These are phyloP conservation scores for Agaricus sinodeliciosus DNA, from an alignment of 768 basidiomycete species.

Conservation along the genomic window DNA sequence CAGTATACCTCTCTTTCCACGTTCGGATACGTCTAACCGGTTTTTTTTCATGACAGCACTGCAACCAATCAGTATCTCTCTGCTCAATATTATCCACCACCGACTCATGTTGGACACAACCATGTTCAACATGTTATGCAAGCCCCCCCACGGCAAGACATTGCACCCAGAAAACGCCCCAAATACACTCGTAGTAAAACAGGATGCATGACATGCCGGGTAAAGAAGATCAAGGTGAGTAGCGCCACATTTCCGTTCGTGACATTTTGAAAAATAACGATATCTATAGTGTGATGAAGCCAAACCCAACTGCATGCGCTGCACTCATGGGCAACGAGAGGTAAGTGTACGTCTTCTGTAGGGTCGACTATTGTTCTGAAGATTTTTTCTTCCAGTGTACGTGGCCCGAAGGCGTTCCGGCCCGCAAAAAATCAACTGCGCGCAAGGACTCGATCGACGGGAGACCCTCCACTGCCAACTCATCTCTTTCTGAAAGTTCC, in stretches of 20 bases:
- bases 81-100: constrained; percentile 33
- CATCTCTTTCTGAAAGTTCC: constrained; percentile 65
- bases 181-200: constrained; percentile 95
- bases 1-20: constrained; percentile 20
- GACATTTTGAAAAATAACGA: neutral
- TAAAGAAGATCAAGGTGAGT: constrained; percentile 89
- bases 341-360: constrained; percentile 32
- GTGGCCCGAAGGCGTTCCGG: constrained; percentile 76
- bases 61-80: constrained; percentile 36
- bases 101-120: constrained; percentile 30
- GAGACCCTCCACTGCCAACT: constrained; percentile 70
- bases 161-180: constrained; percentile 65
- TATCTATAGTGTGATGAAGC: constrained; percentile 76
- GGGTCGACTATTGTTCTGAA: constrained; percentile 9
- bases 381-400: constrained; percentile 47
- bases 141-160: constrained; percentile 40
- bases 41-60: constrained; percentile 20
- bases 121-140: constrained; percentile 25
- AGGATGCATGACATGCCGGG: constrained; percentile 88
- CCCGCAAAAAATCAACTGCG: constrained; percentile 56
- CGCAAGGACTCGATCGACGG: constrained; percentile 56
- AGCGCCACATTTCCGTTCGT: constrained; percentile 1
- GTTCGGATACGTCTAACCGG: constrained; percentile 13
- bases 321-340: constrained; percentile 79
- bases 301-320: constrained; percentile 83